A percentile compares a stretch with the other conserved stretches of the same genome.
Conservation (phyloP, 139 green algal genomes). For the Dunaliella primolecta region DNA sequence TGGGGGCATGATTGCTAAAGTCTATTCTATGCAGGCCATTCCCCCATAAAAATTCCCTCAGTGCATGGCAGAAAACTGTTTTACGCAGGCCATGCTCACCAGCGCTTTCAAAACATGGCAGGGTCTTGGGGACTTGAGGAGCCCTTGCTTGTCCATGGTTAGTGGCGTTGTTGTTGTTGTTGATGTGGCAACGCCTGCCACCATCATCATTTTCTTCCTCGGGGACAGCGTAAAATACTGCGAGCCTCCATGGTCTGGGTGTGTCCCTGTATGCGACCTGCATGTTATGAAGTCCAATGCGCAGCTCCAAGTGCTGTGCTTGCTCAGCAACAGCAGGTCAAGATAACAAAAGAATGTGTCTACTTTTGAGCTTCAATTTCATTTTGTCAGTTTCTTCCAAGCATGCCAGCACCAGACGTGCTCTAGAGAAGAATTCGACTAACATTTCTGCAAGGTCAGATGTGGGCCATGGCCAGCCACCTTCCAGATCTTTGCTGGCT, state of each 20-base stretch:
- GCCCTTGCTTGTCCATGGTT: not conserved
- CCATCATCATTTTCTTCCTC: not conserved
- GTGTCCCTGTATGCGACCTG: not conserved
- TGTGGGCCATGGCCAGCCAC: too few relatives aligned
- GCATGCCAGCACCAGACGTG: too few relatives aligned
- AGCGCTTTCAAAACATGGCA: slow-evolving; percentile 12
- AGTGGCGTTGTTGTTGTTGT: not conserved
- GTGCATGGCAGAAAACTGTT: not conserved
- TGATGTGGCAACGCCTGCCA: not conserved
- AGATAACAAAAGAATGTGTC: too few relatives aligned
- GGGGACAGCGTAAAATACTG: not conserved
- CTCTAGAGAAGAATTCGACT: too few relatives aligned
- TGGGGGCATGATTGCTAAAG: not conserved
- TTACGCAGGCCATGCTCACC: not conserved
- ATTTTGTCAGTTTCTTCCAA: too few relatives aligned
- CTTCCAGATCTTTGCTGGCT: too few relatives aligned
- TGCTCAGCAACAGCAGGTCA: too few relatives aligned
- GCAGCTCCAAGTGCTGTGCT: too few relatives aligned
- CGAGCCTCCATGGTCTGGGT: slow-evolving; percentile 9
- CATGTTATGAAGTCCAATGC: not conserved
- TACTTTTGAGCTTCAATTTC: too few relatives aligned
- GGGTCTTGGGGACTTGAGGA: not conserved
- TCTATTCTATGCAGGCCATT: not conserved
- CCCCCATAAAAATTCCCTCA: not conserved
- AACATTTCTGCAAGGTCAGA: too few relatives aligned